phyloP scores from a whole-genome alignment of 768 basidiomycete species.

The Mycena indigotica region DNA sequence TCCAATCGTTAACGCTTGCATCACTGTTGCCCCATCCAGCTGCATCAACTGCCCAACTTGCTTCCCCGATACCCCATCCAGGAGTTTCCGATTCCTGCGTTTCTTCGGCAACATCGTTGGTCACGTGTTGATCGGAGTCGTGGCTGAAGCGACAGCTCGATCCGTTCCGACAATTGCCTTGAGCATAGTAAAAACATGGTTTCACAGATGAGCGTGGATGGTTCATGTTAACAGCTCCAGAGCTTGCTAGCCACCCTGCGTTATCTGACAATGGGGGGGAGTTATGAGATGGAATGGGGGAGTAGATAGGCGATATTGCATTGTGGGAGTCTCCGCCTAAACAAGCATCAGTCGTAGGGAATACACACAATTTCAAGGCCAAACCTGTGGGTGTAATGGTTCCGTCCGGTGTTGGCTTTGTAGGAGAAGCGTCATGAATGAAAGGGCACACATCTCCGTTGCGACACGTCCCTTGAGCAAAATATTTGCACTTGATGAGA shows the following conservation, averaged over 20 bases:
- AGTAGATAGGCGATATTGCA: slow-evolving; percentile 1
- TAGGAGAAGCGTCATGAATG: background rate
- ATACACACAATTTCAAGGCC: slow-evolving; percentile 15
- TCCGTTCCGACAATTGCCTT: background rate
- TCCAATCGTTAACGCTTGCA: background rate
- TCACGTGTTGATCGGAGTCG: background rate
- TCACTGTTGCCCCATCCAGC: background rate
- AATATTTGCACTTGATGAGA: background rate
- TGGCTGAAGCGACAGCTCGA: background rate
- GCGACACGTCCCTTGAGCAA: background rate
- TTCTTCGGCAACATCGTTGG: background rate
- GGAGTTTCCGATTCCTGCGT: background rate
- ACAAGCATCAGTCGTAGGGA: slow-evolving; percentile 8
- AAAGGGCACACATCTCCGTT: background rate
- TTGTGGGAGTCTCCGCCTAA: slow-evolving; percentile 13
- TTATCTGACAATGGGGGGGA: slow-evolving; percentile 6
- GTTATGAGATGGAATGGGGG: slow-evolving; percentile 8
- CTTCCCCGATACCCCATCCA: background rate
- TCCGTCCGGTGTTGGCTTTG: background rate
- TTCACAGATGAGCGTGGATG: background rate
- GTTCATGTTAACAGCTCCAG: background rate
- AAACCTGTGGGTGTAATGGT: background rate
- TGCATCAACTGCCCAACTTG: background rate
- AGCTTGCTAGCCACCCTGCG: background rate
- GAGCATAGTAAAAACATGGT: background rate